A percentile compares a stretch with the other conserved stretches of the same genome.
Conservation (phyloP, 1,284 basidiomycete genomes). For the Trichosporon ovoides region DNA sequence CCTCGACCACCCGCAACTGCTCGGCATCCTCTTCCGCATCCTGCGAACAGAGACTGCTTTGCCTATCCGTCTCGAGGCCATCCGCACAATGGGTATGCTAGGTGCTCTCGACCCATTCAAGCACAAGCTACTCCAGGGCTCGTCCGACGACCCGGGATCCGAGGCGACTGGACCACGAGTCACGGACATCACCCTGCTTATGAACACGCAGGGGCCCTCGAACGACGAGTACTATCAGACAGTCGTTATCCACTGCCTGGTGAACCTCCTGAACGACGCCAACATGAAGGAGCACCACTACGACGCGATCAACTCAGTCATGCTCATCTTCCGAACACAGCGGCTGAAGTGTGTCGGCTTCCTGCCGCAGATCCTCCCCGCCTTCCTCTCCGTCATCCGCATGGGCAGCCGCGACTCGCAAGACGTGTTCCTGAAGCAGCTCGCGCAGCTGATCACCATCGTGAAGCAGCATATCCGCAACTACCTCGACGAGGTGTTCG, state of each 20-base stretch:
- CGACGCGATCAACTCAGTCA: conserved; percentile 94
- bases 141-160: conserved; percentile 61
- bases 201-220: conserved; percentile 57
- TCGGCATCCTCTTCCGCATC: conserved; percentile 82
- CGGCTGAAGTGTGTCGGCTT: conserved; percentile 95
- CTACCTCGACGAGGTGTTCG: conserved; percentile 77
- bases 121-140: conserved; percentile 79
- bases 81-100: conserved; percentile 91
- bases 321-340: conserved; percentile 99
- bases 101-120: conserved; percentile 97
- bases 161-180: conserved; percentile 50
- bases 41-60: conserved; percentile 75
- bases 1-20: conserved; percentile 81
- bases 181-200: conserved; percentile 56
- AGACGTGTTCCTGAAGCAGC: conserved; percentile 93
- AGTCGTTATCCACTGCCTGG: conserved; percentile 83
- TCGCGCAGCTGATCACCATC: conserved; percentile 91
- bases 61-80: conserved; percentile 74
- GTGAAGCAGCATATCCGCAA: conserved; percentile 98
- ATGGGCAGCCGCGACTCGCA: conserved; percentile 71
- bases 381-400: conserved; percentile 83
- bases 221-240: conserved; percentile 97
- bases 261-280: conserved; percentile 83
- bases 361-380: conserved; percentile 93
- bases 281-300: conserved; percentile 80